A percentile compares a stretch with the other conserved stretches of the same genome.
Evolutionary conservation across 192 early-diverging fungal genomes (phyloP).

Genomic region (Backusella tarrabulga): DNA sequence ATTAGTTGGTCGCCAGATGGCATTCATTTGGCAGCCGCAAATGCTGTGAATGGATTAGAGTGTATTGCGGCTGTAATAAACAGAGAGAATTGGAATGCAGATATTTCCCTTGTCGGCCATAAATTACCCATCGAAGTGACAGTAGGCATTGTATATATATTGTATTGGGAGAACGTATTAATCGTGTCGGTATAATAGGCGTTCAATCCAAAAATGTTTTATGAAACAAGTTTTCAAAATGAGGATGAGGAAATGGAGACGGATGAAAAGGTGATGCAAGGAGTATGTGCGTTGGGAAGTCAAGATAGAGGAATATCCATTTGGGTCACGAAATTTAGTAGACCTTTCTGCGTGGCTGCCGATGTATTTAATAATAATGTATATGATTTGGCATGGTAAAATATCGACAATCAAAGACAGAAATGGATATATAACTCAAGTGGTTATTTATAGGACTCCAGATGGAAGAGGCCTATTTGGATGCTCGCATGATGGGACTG

Average conservation of each 20-base stretch:
- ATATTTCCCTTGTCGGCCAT: constrained; percentile 88
- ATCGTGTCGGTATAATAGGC: constrained; percentile 28
- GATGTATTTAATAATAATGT: constrained; percentile 83
- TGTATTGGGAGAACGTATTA: neutral
- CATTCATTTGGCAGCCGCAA: constrained; percentile 82
- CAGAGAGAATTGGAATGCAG: constrained; percentile 74
- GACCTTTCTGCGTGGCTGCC: constrained; percentile 68
- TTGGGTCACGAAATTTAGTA: constrained; percentile 77
- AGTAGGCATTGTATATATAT: constrained; percentile 32
- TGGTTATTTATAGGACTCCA: constrained; percentile 53
- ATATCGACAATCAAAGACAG: neutral
- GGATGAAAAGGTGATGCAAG: constrained; percentile 32
- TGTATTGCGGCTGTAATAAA: constrained; percentile 81
- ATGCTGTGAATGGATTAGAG: constrained; percentile 78
- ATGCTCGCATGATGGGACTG: constrained; percentile 90
- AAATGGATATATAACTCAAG: neutral
- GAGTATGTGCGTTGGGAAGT: constrained; percentile 82
- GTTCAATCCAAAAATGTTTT: constrained; percentile 85
- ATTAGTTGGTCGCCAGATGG: constrained; percentile 94
- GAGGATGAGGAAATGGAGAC: constrained; percentile 13
- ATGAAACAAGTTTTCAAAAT: constrained; percentile 23
- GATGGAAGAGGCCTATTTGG: constrained; percentile 72
- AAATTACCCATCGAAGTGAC: constrained; percentile 84
- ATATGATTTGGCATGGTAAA: constrained; percentile 84
- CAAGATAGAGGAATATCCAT: constrained; percentile 86